phyloP scores from a whole-genome alignment of 768 basidiomycete species.

The Leccinum ochraceum region DNA sequence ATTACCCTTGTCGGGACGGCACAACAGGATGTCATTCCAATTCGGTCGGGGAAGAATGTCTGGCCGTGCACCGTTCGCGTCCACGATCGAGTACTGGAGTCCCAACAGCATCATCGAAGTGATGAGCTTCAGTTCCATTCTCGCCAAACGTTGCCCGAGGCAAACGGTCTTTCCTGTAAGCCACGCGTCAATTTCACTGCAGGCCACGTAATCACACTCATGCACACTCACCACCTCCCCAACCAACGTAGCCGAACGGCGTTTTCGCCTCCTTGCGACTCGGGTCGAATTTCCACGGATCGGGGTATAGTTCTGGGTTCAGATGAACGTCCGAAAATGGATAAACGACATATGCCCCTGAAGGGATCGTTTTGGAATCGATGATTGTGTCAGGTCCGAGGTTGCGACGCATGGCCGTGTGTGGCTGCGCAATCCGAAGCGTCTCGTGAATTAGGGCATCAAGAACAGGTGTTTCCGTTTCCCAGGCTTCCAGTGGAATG shows the following conservation, averaged over 20 bases:
- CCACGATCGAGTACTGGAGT: conserved; percentile 60
- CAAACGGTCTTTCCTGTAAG: conserved; percentile 64
- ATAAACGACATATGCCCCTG: conserved; percentile 75
- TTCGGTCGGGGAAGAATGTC: conserved; percentile 58
- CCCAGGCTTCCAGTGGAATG: conserved; percentile 72
- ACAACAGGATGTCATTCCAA: conserved; percentile 76
- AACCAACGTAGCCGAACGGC: conserved; percentile 68
- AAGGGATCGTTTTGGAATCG: conserved; percentile 66
- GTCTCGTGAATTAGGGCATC: conserved; percentile 78
- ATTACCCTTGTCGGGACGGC: conserved; percentile 57
- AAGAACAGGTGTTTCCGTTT: conserved; percentile 64
- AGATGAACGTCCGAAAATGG: conserved; percentile 82
- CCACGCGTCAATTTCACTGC: conserved; percentile 10
- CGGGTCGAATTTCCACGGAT: conserved; percentile 81
- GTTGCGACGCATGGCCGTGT: conserved; percentile 80
- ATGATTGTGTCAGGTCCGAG: conserved; percentile 71
- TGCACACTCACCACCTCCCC: conserved; percentile 70
- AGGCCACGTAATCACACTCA: conserved; percentile 19
- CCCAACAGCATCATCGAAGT: conserved; percentile 67
- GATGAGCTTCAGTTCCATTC: conserved; percentile 71
- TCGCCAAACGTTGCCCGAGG: conserved; percentile 73
- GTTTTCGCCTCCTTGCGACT: conserved; percentile 46
- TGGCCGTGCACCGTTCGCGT: conserved; percentile 48
- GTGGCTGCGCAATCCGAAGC: conserved; percentile 75
- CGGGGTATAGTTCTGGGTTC: conserved; percentile 66